These are phyloP conservation scores for Dothiorella sarmentorum DNA, from an alignment of 2,329 filamentous ascomycete species.

Conservation along the genomic window DNA sequence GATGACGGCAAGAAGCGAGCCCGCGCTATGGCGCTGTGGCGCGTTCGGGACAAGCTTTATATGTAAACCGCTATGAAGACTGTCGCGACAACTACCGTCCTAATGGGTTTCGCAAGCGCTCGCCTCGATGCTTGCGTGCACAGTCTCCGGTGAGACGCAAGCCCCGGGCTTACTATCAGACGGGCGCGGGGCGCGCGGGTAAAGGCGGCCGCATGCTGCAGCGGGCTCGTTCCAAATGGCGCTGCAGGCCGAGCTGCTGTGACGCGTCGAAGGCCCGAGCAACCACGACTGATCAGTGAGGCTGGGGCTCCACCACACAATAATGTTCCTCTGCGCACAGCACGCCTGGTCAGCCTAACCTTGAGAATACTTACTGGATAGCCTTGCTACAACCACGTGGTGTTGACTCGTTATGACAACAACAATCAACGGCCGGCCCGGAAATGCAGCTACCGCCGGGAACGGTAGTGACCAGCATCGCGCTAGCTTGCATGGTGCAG, in stretches of 20 bases:
- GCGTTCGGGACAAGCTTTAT: background rate
- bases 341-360: background rate
- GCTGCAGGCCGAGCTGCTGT: background rate
- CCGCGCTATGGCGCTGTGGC: background rate
- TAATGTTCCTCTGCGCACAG: background rate
- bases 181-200: background rate
- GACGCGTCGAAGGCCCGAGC: background rate
- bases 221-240: conserved; percentile 11
- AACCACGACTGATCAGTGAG: background rate
- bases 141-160: background rate
- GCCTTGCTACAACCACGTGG: background rate
- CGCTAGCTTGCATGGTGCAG: conserved; percentile 6
- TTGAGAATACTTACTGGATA: too few relatives aligned
- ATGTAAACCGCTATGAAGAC: background rate
- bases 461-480: conserved; percentile 8
- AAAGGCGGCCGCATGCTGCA: background rate
- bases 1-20: background rate
- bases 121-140: background rate
- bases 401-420: background rate
- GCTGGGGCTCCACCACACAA: background rate
- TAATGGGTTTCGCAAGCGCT: background rate
- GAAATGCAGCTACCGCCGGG: background rate
- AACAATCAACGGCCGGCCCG: background rate
- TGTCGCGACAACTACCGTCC: background rate
- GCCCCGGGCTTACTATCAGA: background rate